Base-by-base conservation (phyloP, 2,329 filamentous ascomycete genomes). In the Aspergillus sp. region DNA sequence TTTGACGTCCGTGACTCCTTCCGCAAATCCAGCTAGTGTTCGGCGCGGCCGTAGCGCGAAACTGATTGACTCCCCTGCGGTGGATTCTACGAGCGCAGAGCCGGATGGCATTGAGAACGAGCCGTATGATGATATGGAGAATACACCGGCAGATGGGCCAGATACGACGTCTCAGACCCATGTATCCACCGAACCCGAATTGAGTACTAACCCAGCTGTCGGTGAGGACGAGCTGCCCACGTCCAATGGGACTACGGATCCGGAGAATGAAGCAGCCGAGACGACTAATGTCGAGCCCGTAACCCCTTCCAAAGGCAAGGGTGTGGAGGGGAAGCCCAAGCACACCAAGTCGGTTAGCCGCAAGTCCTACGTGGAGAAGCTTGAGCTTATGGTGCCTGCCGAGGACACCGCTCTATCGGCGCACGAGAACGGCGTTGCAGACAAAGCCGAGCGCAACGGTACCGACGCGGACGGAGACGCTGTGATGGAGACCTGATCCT, bases 31-130 rank as follows among this genome's bases (percentile, higher is more conserved):
- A 7, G 62, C 66, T 10, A 70, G 68, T 57, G 66, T 71, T 19
- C 70, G 76, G 52, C 74, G 77, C 32, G 75, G 75, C 8, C 72
- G 77, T 6, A 78, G 76, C 56, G 71, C 73, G 15, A 71, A 66
- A 32, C 56, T 70, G 48, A 66, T 66, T 41, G 74, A 72, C 17
- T 73, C 71, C 1, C 70, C 72, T 30, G 66, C 66, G 36, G 62
- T 66, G 6, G 71, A 72, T n/a, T 64, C 67, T 7, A 57, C 64
- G 17, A 64, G 64, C 11, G 59, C 48, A 2, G 64, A 71, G 10
- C 62, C 54, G 5, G 73, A 74, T 58, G 70, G 68, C 2, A 15
- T 71, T 32, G 69, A 67, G 23, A 60, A 60, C 13, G 62, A 64
- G n/a, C 59, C 55, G 27, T 53, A 32, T 8, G 61, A 64, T 5